These are phyloP conservation scores for Trametes versicolor DNA, from an alignment of 1,284 basidiomycete genomes.

Conservation along the genomic window DNA sequence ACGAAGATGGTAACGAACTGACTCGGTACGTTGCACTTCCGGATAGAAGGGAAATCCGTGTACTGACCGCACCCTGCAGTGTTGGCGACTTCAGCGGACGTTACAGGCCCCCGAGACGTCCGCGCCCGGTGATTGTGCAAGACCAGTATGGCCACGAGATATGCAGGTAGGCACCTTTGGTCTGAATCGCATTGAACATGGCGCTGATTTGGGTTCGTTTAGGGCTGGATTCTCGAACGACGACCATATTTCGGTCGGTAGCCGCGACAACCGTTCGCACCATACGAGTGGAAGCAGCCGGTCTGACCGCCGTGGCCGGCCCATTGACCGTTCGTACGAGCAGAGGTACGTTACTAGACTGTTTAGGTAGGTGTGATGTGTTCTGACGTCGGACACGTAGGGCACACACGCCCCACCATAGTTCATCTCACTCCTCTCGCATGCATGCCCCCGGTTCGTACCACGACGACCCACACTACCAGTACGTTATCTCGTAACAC, in stretches of 20 bases:
- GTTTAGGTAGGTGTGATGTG: too few species aligned
- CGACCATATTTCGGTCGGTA: conserved; percentile 35
- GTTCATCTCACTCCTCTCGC: conserved; percentile 19
- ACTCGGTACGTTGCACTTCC: conserved; percentile 56
- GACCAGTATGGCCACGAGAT: conserved; percentile 44
- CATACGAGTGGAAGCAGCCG: conserved; percentile 28
- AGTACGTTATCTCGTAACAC: conserved; percentile 15
- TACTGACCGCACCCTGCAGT: conserved; percentile 16
- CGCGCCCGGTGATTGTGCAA: conserved; percentile 44
- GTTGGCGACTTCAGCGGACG: conserved; percentile 44
- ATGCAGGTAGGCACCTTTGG: conserved; percentile 36
- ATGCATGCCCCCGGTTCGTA: conserved; percentile 25
- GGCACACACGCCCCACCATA: conserved; percentile 2
- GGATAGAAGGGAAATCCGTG: not conserved
- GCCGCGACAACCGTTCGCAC: conserved; percentile 33
- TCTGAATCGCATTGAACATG: not conserved
- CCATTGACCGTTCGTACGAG: conserved; percentile 19
- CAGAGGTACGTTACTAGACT: conserved; percentile 8
- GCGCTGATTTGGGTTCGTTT: not conserved
- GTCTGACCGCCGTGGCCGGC: conserved; percentile 30
- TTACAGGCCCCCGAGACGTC: conserved; percentile 38
- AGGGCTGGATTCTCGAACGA: conserved; percentile 42
- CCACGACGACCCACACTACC: conserved; percentile 32
- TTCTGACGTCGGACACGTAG: not conserved
- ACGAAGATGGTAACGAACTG: conserved; percentile 71